Conservation (phyloP, 495 filamentous ascomycete species). For the Sordaria brevicollis region DNA sequence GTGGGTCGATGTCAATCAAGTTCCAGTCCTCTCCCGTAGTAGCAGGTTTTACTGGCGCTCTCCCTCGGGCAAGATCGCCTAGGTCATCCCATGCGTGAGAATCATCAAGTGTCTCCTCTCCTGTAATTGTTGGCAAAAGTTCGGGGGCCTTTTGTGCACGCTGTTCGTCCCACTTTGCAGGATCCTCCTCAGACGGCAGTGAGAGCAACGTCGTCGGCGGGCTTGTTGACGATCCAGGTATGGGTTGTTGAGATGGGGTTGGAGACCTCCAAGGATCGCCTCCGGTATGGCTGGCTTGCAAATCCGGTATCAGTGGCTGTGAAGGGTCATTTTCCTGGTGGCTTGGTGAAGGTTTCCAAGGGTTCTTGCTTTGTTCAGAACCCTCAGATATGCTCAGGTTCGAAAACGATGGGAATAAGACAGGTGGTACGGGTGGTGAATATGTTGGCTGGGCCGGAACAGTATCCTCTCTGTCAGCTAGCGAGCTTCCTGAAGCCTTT, state of each 20-base stretch:
- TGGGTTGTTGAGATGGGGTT: slow-evolving; percentile 20
- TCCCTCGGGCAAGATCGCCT: slow-evolving; percentile 21
- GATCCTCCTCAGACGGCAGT: slow-evolving; percentile 19
- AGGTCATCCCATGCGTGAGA: slow-evolving; percentile 36
- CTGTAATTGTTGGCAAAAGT: slow-evolving; percentile 8
- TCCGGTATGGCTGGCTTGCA: slow-evolving; percentile 20
- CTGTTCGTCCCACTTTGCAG: slow-evolving; percentile 28
- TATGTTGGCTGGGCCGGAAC: neutral
- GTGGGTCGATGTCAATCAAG: slow-evolving; percentile 33
- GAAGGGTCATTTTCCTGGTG: slow-evolving; percentile 7
- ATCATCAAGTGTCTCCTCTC: slow-evolving; percentile 25
- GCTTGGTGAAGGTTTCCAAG: slow-evolving; percentile 37
- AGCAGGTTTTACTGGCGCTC: slow-evolving; percentile 16
- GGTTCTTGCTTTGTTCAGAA: slow-evolving; percentile 36
- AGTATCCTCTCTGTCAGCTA: neutral
- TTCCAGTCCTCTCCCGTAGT: slow-evolving; percentile 36
- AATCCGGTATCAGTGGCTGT: slow-evolving; percentile 11
- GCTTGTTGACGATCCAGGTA: slow-evolving; percentile 14
- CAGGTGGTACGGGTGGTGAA: slow-evolving; percentile 12
- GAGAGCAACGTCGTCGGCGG: slow-evolving; percentile 18
- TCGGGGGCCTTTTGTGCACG: slow-evolving; percentile 3
- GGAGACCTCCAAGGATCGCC: slow-evolving; percentile 27
- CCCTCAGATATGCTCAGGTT: slow-evolving; percentile 16
- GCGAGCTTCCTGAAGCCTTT: slow-evolving; percentile 20
- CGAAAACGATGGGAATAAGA: slow-evolving; percentile 20